phyloP scores from a whole-genome alignment of 2,329 filamentous ascomycete species.

The Zymoseptoria pseudotritici region DNA sequence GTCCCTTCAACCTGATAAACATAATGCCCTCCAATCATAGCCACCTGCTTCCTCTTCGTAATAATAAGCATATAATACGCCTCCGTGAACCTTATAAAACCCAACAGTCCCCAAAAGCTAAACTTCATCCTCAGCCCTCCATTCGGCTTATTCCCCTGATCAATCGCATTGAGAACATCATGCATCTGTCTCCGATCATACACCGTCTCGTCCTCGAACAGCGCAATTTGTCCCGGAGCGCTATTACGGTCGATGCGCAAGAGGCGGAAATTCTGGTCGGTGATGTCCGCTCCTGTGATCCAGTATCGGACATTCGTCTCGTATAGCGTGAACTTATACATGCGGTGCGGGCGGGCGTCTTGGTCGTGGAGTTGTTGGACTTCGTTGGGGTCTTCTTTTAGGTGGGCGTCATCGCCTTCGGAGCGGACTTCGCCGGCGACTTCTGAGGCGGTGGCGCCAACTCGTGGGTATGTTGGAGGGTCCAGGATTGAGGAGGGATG shows the following conservation, averaged over 20 bases:
- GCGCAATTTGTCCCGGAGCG: slow-evolving; percentile 67
- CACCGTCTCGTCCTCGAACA: slow-evolving; percentile 90
- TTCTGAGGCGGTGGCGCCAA: slow-evolving; percentile 25
- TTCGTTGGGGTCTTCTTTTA: slow-evolving; percentile 12
- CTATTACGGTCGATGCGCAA: slow-evolving; percentile 90
- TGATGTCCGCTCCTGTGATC: slow-evolving; percentile 84
- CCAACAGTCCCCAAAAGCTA: slow-evolving; percentile 86
- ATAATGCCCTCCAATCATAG: slow-evolving; percentile 92
- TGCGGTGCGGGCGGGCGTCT: slow-evolving; percentile 34
- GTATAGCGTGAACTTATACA: slow-evolving; percentile 98
- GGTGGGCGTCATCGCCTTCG: slow-evolving; percentile 16
- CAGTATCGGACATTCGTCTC: slow-evolving; percentile 92
- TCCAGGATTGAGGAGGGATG: slow-evolving; percentile 11
- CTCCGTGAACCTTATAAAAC: slow-evolving; percentile 93
- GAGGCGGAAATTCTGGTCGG: slow-evolving; percentile 81
- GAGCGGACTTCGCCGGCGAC: slow-evolving; percentile 14
- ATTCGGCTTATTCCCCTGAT: slow-evolving; percentile 85
- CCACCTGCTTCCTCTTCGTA: slow-evolving; percentile 91
- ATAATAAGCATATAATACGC: slow-evolving; percentile 96
- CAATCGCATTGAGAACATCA: slow-evolving; percentile 84
- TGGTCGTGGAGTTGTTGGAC: slow-evolving; percentile 11
- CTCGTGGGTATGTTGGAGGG: slow-evolving; percentile 18
- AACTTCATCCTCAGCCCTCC: slow-evolving; percentile 85
- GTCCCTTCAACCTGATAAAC: slow-evolving; percentile 93
- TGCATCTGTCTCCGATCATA: slow-evolving; percentile 91